Evolutionary conservation across 2,329 filamentous ascomycete genomes (phyloP), one percentile per base, ranked within the genome.

Genomic region (Diaporthe sp.): DNA sequence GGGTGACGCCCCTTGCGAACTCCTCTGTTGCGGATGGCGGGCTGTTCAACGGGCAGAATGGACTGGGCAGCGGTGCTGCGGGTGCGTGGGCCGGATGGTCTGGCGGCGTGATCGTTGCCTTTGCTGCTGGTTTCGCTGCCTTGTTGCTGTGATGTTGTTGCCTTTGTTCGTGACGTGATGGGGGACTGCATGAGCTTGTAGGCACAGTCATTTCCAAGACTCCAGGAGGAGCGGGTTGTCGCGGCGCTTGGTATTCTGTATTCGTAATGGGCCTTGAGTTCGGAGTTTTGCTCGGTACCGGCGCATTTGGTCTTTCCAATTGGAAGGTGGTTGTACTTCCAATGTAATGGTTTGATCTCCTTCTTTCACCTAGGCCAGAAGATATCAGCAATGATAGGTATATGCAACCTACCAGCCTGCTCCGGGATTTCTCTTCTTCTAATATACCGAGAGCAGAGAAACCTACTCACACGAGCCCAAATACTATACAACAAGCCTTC

Each of bases 31-130:
- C 1, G 34, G 49, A 34, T 12, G 49, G 34, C 3, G 65, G 65
- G 3, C 44, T 68, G 4, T 53, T 28, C 1, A 53, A 37, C 8
- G 65, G 46, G 15, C 46, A 70, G 34, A 19, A 51, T 15, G 65
- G 65, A 7, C 28, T 70, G 42, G 49, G 65, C 12, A 70, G 65
- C n/a, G 65, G 49, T 25, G 62, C 62, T 17, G 65, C 31, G 15
- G 34, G 37, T 7, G 49, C 37, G 34, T 55, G 22, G 65, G 17
- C 65, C 28, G 46, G 46, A 2, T 42, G 65, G 46, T 17, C 49
- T 12, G 34, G 65, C 10, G 25, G 49, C 25, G 22, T 39, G 3
- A 4, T 5, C 15, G 34, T 53, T 22, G 34, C 34, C 34, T 7
- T 55, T 42, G 65, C 65, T 28, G 22, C 19, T 39, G 8, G 15